Evolutionary conservation across 78 protist genomes (phyloP).

Genomic region (Speleostelium caveatum): DNA sequence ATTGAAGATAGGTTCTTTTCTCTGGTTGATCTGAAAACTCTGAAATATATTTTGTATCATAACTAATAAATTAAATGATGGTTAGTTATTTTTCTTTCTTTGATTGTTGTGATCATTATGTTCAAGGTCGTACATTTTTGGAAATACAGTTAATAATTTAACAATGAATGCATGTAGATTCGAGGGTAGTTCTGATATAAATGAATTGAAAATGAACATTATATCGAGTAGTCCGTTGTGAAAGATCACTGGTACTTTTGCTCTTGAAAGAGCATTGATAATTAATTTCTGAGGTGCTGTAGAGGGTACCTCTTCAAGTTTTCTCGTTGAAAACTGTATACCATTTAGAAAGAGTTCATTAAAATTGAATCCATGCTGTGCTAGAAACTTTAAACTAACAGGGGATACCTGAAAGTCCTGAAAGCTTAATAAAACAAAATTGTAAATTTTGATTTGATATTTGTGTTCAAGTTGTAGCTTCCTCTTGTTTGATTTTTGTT

Average conservation of each 20-base stretch:
- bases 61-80: constrained; percentile 6
- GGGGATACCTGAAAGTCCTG: constrained; percentile 38
- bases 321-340: constrained; percentile 20
- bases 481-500: not conserved
- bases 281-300: constrained; percentile 7
- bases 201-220: constrained; percentile 25
- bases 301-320: not conserved
- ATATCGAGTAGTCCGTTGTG: constrained; percentile 62
- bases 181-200: constrained; percentile 51
- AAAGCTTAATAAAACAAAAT: constrained; percentile 17
- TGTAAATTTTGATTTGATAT: constrained; percentile 35
- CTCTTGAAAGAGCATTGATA: not conserved
- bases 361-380: constrained; percentile 65
- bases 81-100: not conserved
- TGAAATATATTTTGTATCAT: constrained; percentile 65
- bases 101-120: not conserved
- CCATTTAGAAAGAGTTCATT: constrained; percentile 45
- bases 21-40: constrained; percentile 33
- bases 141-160: constrained; percentile 24
- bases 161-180: constrained; percentile 27
- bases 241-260: constrained; percentile 7
- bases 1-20: constrained; percentile 46
- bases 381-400: constrained; percentile 20
- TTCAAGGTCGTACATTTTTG: constrained; percentile 61
- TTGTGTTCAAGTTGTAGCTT: not conserved